phyloP scores from a whole-genome alignment of 2,329 filamentous ascomycete genomes.

The Podosphaera xanthii region DNA sequence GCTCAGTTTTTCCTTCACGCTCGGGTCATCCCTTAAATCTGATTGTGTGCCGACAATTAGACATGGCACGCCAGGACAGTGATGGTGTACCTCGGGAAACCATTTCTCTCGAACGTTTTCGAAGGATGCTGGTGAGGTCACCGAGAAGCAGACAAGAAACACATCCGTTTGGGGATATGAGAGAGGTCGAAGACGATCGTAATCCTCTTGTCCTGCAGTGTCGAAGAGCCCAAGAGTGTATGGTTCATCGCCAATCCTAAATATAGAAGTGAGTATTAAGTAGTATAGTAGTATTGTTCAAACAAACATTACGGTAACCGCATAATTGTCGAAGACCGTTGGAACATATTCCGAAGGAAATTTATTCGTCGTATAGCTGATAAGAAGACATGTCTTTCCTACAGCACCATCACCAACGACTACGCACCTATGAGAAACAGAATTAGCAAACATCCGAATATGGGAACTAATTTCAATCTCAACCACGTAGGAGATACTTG shows the following conservation, averaged over 20 bases:
- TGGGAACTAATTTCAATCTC: neutral
- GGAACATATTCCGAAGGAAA: constrained; percentile 99
- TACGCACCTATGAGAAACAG: constrained; percentile 51
- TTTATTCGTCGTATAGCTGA: constrained; percentile 99
- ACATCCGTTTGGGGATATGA: constrained; percentile 98
- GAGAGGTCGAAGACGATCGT: constrained; percentile 84
- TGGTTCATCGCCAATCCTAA: constrained; percentile 94
- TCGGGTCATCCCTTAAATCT: constrained; percentile 74
- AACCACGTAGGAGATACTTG: neutral
- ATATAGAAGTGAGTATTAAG: neutral
- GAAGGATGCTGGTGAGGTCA: constrained; percentile 91
- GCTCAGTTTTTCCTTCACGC: constrained; percentile 70
- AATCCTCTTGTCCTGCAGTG: constrained; percentile 98
- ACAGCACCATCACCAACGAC: constrained; percentile 98
- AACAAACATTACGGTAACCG: constrained; percentile 95
- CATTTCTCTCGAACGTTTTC: constrained; percentile 98
- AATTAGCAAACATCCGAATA: constrained; percentile 5
- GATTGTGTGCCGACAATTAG: constrained; percentile 95
- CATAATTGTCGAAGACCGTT: constrained; percentile 99
- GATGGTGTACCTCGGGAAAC: constrained; percentile 97
- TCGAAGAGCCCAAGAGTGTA: constrained; percentile 95
- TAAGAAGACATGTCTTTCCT: constrained; percentile 95
- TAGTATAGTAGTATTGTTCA: neutral
- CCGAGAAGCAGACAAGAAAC: constrained; percentile 96
- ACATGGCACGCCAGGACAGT: constrained; percentile 93